Conservation (phyloP, 2,329 filamentous ascomycete species). For the Colletotrichum navitas region DNA sequence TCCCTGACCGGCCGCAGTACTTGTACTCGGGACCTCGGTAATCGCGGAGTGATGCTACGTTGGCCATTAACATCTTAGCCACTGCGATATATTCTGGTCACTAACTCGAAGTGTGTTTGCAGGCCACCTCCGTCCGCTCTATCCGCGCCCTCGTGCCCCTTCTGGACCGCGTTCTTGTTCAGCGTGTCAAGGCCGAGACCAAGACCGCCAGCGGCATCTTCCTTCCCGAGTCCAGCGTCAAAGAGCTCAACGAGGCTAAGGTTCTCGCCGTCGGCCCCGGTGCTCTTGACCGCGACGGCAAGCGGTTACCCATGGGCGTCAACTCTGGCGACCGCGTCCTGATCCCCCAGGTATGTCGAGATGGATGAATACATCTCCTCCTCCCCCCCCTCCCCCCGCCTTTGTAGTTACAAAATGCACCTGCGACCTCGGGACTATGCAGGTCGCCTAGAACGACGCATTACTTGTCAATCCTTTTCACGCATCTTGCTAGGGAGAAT, state of each 20-base stretch:
- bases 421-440: slow-evolving; percentile 20
- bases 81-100: not conserved
- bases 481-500: not conserved
- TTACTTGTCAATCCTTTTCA: not conserved
- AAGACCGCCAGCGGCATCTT: slow-evolving; percentile 98
- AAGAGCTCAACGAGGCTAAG: slow-evolving; percentile 98
- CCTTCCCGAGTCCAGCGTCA: slow-evolving; percentile 95
- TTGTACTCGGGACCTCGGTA: not conserved
- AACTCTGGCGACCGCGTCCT: slow-evolving; percentile 88
- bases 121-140: slow-evolving; percentile 86
- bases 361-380: not conserved
- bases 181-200: slow-evolving; percentile 96
- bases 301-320: slow-evolving; percentile 88
- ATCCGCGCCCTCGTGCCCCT: slow-evolving; percentile 96
- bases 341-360: slow-evolving; percentile 84
- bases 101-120: not conserved
- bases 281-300: slow-evolving; percentile 86
- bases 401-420: slow-evolving; percentile 19
- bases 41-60: not conserved
- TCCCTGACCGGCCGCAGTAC: not conserved
- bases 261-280: slow-evolving; percentile 96
- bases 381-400: not conserved
- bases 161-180: slow-evolving; percentile 97
- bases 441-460: not conserved
- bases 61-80: not conserved